phyloP scores from a whole-genome alignment of 148 eudicot genomes.

The Gaultheria prostrata region DNA sequence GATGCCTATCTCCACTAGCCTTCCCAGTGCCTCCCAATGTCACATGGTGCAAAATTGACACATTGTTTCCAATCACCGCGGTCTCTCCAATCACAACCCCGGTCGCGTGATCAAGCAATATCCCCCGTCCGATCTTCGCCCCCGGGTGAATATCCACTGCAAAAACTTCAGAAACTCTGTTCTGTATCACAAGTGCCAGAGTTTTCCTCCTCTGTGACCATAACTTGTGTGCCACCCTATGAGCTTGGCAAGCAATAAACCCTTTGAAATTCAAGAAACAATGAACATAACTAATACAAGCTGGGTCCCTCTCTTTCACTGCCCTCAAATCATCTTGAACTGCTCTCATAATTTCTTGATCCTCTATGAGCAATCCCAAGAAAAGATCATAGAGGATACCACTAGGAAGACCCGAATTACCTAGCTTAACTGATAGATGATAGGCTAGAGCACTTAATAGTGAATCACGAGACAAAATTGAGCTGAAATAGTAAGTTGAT shows the following conservation, averaged over 20 bases:
- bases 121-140: constrained; percentile 67
- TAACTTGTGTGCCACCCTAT: constrained; percentile 59
- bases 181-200: constrained; percentile 58
- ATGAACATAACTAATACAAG: constrained; percentile 68
- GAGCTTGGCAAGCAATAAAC: constrained; percentile 63
- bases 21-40: constrained; percentile 84
- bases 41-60: constrained; percentile 76
- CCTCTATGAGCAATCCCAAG: constrained; percentile 31
- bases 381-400: constrained; percentile 51
- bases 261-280: constrained; percentile 77
- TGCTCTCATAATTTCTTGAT: constrained; percentile 36
- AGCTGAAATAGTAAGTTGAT: constrained; percentile 46
- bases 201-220: constrained; percentile 63
- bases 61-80: constrained; percentile 70
- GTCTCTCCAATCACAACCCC: constrained; percentile 81
- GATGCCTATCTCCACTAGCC: constrained; percentile 61
- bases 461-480: constrained; percentile 50
- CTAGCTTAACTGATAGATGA: constrained; percentile 50
- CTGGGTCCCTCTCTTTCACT: constrained; percentile 71
- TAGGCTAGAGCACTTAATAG: constrained; percentile 54
- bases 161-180: constrained; percentile 64
- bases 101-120: constrained; percentile 76
- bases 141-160: constrained; percentile 85
- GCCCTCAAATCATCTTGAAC: constrained; percentile 57
- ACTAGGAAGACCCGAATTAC: constrained; percentile 37